Conservation (phyloP, 108 stramenopile genomes). For the Fragilariopsis cylindrus region DNA sequence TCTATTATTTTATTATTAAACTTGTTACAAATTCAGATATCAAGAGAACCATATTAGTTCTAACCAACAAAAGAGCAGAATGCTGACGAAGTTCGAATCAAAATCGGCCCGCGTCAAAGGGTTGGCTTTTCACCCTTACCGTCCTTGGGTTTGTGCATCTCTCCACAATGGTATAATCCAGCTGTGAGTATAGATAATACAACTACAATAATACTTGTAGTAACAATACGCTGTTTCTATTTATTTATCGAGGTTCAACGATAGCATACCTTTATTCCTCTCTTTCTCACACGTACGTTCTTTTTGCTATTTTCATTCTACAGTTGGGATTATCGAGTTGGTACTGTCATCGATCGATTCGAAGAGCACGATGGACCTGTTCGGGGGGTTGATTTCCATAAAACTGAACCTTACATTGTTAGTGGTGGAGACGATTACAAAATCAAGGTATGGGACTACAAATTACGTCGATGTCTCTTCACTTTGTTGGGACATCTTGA, state of each 20-base stretch:
- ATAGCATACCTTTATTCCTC: not conserved
- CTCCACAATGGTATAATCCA: conserved; percentile 99
- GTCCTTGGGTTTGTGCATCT: conserved; percentile 98
- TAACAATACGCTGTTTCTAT: not conserved
- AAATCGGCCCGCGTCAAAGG: conserved; percentile 99
- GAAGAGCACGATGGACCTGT: conserved; percentile 99
- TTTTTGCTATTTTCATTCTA: conserved; percentile 10
- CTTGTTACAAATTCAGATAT: too few species aligned
- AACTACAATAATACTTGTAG: not conserved
- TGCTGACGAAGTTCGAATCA: conserved; percentile 96
- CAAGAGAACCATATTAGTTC: too few species aligned
- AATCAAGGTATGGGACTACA: conserved; percentile 99
- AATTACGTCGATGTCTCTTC: conserved; percentile 96
- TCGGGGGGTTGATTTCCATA: conserved; percentile 98
- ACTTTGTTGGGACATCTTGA: conserved; percentile 98
- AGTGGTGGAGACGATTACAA: conserved; percentile 99
- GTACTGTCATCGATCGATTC: conserved; percentile 98
- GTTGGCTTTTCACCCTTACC: conserved; percentile 97
- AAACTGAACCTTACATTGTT: conserved; percentile 92
- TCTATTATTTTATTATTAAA: too few species aligned
- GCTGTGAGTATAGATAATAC: conserved; percentile 59
- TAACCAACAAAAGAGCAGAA: conserved; percentile 20
- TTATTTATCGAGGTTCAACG: not conserved
- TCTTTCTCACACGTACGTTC: too few species aligned
- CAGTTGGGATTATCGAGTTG: conserved; percentile 99